phyloP scores from a whole-genome alignment of 202 grass and related monocot species.

The Setaria italica region DNA sequence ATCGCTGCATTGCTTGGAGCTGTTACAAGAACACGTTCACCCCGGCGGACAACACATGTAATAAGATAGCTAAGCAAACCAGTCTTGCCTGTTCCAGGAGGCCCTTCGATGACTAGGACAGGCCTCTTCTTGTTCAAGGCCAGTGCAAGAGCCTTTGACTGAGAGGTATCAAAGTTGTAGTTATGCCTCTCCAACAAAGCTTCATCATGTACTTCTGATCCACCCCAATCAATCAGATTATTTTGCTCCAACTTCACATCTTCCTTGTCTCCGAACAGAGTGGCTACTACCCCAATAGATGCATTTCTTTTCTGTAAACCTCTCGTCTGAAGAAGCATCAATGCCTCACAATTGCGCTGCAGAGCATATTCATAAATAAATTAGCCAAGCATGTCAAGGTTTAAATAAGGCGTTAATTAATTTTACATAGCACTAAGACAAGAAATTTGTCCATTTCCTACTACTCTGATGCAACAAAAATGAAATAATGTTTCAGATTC shows the following conservation, averaged over 20 bases:
- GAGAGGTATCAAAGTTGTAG: constrained; percentile 69
- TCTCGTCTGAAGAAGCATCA: constrained; percentile 84
- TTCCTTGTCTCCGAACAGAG: constrained; percentile 85
- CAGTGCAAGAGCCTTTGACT: constrained; percentile 66
- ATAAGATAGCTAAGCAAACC: constrained; percentile 81
- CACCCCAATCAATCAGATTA: constrained; percentile 57
- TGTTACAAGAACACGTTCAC: constrained; percentile 82
- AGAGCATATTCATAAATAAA: constrained; percentile 46
- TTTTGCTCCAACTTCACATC: constrained; percentile 70
- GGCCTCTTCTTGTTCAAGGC: constrained; percentile 87
- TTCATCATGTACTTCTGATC: constrained; percentile 47
- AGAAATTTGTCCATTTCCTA: constrained; percentile 18
- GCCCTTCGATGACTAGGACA: constrained; percentile 76
- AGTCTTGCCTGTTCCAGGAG: constrained; percentile 95
- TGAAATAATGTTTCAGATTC: background rate
- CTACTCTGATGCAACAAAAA: constrained; percentile 2
- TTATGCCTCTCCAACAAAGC: constrained; percentile 29
- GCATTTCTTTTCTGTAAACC: constrained; percentile 85
- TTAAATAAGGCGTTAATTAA: background rate
- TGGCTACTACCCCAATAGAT: constrained; percentile 77
- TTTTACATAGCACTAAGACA: background rate
- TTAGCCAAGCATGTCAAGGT: constrained; percentile 13
- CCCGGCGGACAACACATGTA: constrained; percentile 63
- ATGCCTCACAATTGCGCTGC: constrained; percentile 94
- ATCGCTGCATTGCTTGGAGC: constrained; percentile 91